These are phyloP conservation scores for Cantharellus anzutake DNA, from an alignment of 768 basidiomycete species.

Conservation along the genomic window DNA sequence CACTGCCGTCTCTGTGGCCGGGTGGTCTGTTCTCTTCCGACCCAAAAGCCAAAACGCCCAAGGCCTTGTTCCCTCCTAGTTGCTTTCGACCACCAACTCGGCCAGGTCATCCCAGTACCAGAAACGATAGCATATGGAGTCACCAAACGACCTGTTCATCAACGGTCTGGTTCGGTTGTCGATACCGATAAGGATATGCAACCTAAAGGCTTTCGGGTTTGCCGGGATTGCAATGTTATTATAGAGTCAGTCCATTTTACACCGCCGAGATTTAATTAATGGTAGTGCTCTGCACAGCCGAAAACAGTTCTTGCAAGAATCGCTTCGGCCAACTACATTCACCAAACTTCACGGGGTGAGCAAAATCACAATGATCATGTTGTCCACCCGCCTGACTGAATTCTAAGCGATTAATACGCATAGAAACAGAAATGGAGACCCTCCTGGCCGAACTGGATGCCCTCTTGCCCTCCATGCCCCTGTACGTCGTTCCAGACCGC, in stretches of 20 bases:
- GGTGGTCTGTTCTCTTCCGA: conserved; percentile 77
- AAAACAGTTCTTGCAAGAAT: conserved; percentile 60
- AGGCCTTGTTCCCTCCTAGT: conserved; percentile 63
- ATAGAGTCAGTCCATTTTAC: conserved; percentile 27
- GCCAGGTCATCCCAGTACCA: conserved; percentile 62
- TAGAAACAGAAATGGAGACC: conserved; percentile 85
- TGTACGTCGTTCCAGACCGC: background rate
- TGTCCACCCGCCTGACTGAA: background rate
- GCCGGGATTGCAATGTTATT: conserved; percentile 60
- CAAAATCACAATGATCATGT: conserved; percentile 3
- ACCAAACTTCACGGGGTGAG: conserved; percentile 50
- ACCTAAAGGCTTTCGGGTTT: conserved; percentile 74
- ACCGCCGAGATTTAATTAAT: background rate
- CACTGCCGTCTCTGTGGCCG: conserved; percentile 89
- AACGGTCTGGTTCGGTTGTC: conserved; percentile 6
- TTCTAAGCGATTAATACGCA: conserved; percentile 38
- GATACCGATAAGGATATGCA: conserved; percentile 57
- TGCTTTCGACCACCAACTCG: conserved; percentile 62
- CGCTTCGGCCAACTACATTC: conserved; percentile 37
- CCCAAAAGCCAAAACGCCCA: conserved; percentile 48
- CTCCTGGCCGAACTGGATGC: conserved; percentile 79
- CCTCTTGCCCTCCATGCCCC: conserved; percentile 48
- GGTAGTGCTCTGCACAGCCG: conserved; percentile 27
- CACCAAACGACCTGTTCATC: conserved; percentile 10
- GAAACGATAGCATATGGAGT: conserved; percentile 40